A percentile compares a stretch with the other conserved stretches of the same genome.
phyloP scores from a whole-genome alignment of 2,329 filamentous ascomycete genomes.

The Endocalyx cinctus region DNA sequence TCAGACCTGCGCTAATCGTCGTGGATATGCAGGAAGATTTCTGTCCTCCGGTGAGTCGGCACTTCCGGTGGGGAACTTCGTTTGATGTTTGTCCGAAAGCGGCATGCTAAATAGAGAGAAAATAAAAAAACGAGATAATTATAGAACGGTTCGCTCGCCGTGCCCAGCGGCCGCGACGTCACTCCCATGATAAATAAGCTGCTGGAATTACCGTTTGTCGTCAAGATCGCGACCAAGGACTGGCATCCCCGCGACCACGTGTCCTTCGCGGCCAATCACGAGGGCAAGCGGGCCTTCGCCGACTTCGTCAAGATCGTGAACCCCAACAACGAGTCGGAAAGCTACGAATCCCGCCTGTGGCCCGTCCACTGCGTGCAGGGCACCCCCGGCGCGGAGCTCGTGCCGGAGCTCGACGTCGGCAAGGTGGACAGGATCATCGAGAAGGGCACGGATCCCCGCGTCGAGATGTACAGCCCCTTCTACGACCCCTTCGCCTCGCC shows the following conservation, averaged over 20 bases:
- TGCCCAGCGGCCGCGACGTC: slow-evolving; percentile 68
- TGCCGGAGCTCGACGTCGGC: slow-evolving; percentile 61
- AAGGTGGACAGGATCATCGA: slow-evolving; percentile 64
- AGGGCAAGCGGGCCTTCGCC: slow-evolving; percentile 61
- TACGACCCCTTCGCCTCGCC: slow-evolving; percentile 69
- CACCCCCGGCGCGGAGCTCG: slow-evolving; percentile 66
- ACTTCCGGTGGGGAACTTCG: no score
- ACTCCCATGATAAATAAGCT: slow-evolving; percentile 69
- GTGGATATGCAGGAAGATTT: slow-evolving; percentile 95
- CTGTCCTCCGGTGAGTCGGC: slow-evolving; percentile 70
- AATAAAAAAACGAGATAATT: slow-evolving; percentile 1
- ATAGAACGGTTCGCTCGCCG: slow-evolving; percentile 79
- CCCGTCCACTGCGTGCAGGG: slow-evolving; percentile 82
- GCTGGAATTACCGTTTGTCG: slow-evolving; percentile 63
- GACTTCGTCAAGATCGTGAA: slow-evolving; percentile 62
- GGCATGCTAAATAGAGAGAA: not conserved
- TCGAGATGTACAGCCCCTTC: slow-evolving; percentile 96
- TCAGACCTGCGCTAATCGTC: slow-evolving; percentile 57
- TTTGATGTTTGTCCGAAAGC: no score
- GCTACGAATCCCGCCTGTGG: slow-evolving; percentile 72
- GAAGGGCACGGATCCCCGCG: slow-evolving; percentile 68
- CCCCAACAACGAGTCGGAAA: slow-evolving; percentile 57
- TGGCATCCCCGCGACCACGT: slow-evolving; percentile 80
- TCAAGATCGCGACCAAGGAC: slow-evolving; percentile 86
- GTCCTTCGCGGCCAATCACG: slow-evolving; percentile 83